Percentiles rank a stretch among this genome's conserved stretches.
These are phyloP conservation scores for Pseudevernia furfuracea DNA, from an alignment of 495 filamentous ascomycete species.

Conservation along the genomic window DNA sequence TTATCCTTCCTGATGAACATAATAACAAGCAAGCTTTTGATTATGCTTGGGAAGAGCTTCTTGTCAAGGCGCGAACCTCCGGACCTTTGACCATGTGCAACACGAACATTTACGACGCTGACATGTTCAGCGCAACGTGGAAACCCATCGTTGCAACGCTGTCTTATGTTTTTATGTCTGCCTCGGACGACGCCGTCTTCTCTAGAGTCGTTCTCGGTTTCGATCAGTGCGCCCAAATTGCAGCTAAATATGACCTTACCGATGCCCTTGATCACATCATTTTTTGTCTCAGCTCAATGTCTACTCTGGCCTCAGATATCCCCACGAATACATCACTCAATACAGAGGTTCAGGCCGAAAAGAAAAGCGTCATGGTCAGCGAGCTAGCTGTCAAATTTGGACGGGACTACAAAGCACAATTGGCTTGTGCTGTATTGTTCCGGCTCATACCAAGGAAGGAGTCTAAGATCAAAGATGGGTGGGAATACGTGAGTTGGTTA, in stretches of 20 bases:
- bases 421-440: conserved; percentile 91
- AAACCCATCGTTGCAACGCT: conserved; percentile 88
- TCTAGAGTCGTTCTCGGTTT: conserved; percentile 88
- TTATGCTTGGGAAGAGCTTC: conserved; percentile 90
- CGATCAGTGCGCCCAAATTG: conserved; percentile 91
- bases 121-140: conserved; percentile 97
- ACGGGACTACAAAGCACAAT: conserved; percentile 82
- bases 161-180: conserved; percentile 98
- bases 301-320: conserved; percentile 65
- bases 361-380: conserved; percentile 96
- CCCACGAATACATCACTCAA: conserved; percentile 82
- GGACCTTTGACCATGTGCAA: conserved; percentile 70
- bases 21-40: conserved; percentile 94
- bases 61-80: conserved; percentile 73
- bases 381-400: conserved; percentile 96
- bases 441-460: conserved; percentile 81
- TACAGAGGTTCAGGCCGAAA: conserved; percentile 87
- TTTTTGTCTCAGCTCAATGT: conserved; percentile 81
- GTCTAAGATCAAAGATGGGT: conserved; percentile 63
- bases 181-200: conserved; percentile 95
- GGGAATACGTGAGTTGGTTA: conserved; percentile 62
- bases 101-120: conserved; percentile 90
- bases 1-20: conserved; percentile 94
- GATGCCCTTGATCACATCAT: conserved; percentile 89
- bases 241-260: conserved; percentile 72